phyloP scores from a whole-genome alignment of 176 grass and related monocot genomes.

The Avena eriantha region DNA sequence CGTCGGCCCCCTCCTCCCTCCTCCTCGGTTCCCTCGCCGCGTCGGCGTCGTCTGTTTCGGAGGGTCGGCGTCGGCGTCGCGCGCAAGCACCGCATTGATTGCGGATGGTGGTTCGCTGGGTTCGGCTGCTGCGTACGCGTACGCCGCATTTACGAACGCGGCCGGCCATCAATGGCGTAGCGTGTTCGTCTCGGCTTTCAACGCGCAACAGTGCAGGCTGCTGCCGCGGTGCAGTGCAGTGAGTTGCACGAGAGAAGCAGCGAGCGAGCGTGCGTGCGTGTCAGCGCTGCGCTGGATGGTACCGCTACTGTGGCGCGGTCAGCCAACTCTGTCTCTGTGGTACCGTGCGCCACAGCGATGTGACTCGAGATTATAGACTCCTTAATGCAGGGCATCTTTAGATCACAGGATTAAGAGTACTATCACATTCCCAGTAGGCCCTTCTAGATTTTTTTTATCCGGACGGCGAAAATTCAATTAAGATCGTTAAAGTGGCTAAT shows the following conservation, averaged over 20 bases:
- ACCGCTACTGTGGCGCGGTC: not conserved
- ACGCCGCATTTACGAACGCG: slow-evolving; percentile 28
- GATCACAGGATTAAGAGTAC: no score
- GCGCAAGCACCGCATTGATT: not conserved
- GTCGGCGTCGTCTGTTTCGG: not conserved
- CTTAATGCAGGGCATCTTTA: no score
- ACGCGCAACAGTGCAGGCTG: not conserved
- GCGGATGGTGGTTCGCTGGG: slow-evolving; percentile 12
- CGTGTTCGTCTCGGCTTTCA: slow-evolving; percentile 26
- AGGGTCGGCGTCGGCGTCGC: not conserved
- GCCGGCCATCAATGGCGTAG: slow-evolving; percentile 45
- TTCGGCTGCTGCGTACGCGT: not conserved
- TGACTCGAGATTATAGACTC: not conserved
- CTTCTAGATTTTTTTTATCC: no score
- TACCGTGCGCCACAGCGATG: not conserved
- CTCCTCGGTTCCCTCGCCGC: slow-evolving; percentile 9
- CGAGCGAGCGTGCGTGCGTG: not conserved
- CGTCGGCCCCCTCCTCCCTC: not conserved
- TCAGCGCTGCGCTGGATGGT: not conserved
- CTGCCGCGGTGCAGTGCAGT: not conserved
- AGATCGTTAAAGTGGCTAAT: no score
- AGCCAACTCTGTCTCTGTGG: not conserved
- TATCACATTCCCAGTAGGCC: no score
- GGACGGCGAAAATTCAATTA: no score
- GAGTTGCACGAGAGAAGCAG: not conserved